A percentile compares a stretch with the other conserved stretches of the same genome.
phyloP scores from a whole-genome alignment of 495 filamentous ascomycete species.

The Aspergillus cristatus region DNA sequence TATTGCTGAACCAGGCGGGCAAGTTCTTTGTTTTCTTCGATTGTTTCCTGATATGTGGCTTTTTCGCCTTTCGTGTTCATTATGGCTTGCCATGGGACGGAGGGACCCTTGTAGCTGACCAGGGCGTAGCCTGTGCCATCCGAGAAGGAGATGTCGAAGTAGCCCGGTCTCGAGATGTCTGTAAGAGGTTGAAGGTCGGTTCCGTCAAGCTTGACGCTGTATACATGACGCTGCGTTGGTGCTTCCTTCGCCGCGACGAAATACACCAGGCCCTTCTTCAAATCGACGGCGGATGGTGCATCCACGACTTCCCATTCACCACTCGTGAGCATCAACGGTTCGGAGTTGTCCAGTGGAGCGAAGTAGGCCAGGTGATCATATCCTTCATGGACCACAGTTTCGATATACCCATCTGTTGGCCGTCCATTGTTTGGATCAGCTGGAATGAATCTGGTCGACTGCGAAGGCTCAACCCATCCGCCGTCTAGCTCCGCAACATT shows the following conservation, averaged over 20 bases:
- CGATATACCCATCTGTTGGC: constrained; percentile 79
- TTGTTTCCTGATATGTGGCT: constrained; percentile 49
- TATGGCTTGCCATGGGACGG: constrained; percentile 86
- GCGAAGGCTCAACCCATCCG: constrained; percentile 93
- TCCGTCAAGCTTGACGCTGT: constrained; percentile 79
- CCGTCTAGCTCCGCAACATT: constrained; percentile 79
- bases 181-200: constrained; percentile 59
- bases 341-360: constrained; percentile 72
- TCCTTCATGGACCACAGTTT: constrained; percentile 78
- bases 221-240: constrained; percentile 82
- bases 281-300: constrained; percentile 80
- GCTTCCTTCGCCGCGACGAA: constrained; percentile 82
- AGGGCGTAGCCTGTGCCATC: constrained; percentile 70
- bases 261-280: constrained; percentile 77
- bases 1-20: constrained; percentile 59
- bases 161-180: constrained; percentile 69
- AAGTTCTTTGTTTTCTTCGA: constrained; percentile 71
- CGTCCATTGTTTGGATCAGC: constrained; percentile 72
- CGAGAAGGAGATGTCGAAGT: constrained; percentile 81
- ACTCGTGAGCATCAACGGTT: constrained; percentile 75
- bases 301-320: constrained; percentile 90
- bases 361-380: constrained; percentile 93
- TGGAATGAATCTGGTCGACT: constrained; percentile 79
- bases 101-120: constrained; percentile 72
- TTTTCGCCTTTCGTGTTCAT: constrained; percentile 68